phyloP scores from a whole-genome alignment of 306 rosid genomes.

The Rosa lucieae region DNA sequence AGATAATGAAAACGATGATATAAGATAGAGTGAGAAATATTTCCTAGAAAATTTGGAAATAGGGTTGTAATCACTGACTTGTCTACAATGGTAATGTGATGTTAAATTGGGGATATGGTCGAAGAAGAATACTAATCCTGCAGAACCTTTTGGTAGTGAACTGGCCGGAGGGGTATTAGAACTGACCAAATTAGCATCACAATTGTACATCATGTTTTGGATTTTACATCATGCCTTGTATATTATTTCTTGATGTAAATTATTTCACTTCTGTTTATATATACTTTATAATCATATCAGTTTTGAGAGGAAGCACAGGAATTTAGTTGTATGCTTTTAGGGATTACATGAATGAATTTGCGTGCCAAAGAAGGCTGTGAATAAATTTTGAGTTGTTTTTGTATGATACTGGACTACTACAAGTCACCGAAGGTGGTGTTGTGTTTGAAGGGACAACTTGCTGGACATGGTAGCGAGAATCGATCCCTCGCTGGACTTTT shows the following conservation, averaged over 20 bases:
- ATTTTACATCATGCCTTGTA: slow-evolving; percentile 38
- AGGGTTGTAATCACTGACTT: background rate
- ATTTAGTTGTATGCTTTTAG: background rate
- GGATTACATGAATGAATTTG: background rate
- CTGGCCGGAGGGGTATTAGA: background rate
- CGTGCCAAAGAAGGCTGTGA: background rate
- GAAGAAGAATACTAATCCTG: background rate
- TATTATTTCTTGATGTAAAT: slow-evolving; percentile 17
- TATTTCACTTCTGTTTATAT: background rate
- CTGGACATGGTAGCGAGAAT: too few relatives aligned
- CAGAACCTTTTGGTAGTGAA: background rate
- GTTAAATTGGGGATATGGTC: background rate
- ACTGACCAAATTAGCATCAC: slow-evolving; percentile 25
- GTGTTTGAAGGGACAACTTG: too few relatives aligned
- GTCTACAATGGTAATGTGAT: background rate
- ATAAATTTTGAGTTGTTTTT: background rate
- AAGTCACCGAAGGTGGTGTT: too few relatives aligned
- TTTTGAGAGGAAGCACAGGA: background rate
- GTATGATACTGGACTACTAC: background rate
- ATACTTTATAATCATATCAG: background rate
- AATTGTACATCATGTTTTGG: slow-evolving; percentile 47
- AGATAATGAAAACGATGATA: background rate
- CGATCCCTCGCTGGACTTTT: too few relatives aligned
- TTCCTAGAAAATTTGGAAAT: background rate
- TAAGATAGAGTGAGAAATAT: background rate